Base-by-base conservation (phyloP, 805 yeast species). In the Myxozyma sirexii region DNA sequence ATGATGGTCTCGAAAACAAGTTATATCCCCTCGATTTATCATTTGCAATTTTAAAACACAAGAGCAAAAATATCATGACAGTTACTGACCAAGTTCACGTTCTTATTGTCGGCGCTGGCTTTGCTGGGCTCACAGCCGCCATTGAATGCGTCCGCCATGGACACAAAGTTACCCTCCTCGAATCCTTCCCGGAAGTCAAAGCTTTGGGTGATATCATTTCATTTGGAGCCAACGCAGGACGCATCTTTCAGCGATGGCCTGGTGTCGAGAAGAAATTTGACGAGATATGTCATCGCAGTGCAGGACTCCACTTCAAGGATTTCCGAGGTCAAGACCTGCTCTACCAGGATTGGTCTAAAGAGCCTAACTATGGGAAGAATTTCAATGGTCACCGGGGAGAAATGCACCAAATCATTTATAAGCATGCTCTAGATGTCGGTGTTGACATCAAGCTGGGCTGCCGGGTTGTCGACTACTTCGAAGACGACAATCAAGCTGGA, bases 111-210 rank as follows among this genome's bases (percentile, higher is more conserved):
- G 52, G 52, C 21, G 52, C 52, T 4, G 42, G 52, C 52, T 48
- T 48, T 21, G 52, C 50, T 17, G 43, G 52, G 17, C 52, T 48
- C 43, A 48, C 52, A 7, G 52, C 52, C 19, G 52, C 43, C 27
- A 48, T 48, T 19, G 52, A 48, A 43, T 8, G 52, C 31, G 43
- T 35, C 15, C 43, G 43, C 24, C 43, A 48, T 41, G 50, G 50
- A 2, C 52, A 48, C 33, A 23, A 23, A 27, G 43, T 48, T 23
- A 35, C 43, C 31, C 52, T 48, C 31, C 52, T 48, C 43, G 52
- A 48, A 23, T 48, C 52, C 21, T 33, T 48, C 31, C 52, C 52
- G 43, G 52, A 48, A 12, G 43, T 48, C 33, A 48, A 48, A 17
- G 33, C 43, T 2, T 43, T 48, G 6, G 52, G 52, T 24, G 52